phyloP scores from a whole-genome alignment of 2,329 filamentous ascomycete species.

The Clonostachys rosea region DNA sequence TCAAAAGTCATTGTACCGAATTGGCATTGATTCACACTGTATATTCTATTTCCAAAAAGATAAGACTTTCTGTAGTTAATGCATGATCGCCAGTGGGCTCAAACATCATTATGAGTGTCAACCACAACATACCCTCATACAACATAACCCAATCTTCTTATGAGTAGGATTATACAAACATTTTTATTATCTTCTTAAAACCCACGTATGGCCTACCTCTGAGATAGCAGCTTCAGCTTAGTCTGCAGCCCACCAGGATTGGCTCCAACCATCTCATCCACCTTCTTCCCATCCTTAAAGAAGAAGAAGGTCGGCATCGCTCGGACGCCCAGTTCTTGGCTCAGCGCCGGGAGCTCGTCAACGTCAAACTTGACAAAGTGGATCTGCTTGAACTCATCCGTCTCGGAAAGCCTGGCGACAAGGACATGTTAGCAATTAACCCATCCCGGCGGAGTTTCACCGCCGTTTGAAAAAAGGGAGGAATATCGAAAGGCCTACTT shows the following conservation, averaged over 20 bases:
- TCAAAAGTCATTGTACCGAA: too few species aligned
- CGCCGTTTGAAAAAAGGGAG: not conserved
- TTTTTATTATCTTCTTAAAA: too few species aligned
- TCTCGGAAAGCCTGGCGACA: conserved; percentile 13
- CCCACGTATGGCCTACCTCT: not conserved
- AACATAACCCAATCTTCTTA: too few species aligned
- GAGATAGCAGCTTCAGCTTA: conserved; percentile 21
- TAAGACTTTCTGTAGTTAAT: too few species aligned
- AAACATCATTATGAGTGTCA: too few species aligned
- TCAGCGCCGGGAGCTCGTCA: conserved; percentile 71
- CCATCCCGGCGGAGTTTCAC: not conserved
- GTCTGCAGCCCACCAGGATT: conserved; percentile 64
- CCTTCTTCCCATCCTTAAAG: conserved; percentile 75
- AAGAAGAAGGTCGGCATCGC: conserved; percentile 92
- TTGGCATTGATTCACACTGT: too few species aligned
- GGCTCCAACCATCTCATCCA: conserved; percentile 72
- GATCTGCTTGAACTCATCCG: conserved; percentile 47
- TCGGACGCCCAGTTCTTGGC: conserved; percentile 72
- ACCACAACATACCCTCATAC: too few species aligned
- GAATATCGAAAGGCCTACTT: conserved; percentile 11
- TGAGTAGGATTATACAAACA: too few species aligned
- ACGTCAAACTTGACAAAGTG: conserved; percentile 91
- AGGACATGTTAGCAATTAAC: not conserved
- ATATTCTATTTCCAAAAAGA: too few species aligned
- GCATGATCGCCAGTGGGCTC: too few species aligned